Evolutionary conservation across 176 grass and related monocot genomes (phyloP), one percentile per base, ranked within the genome.

Genomic region (Aegilops longissima): DNA sequence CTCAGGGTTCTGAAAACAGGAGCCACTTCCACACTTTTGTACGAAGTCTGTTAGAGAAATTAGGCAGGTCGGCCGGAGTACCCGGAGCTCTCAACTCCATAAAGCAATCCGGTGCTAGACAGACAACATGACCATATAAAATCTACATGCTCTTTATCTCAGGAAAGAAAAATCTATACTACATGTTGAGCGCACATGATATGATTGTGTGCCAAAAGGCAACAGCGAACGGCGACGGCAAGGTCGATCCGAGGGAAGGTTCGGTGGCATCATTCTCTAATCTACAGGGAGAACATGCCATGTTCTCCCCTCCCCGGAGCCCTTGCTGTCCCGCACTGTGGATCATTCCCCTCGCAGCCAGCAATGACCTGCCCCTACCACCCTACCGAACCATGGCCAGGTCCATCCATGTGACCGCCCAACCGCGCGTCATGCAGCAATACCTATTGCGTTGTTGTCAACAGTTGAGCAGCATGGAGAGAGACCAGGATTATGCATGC

Each of bases 361-460:
- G 51, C 16, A 21, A 44, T 44, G 36, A 36, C 16, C 24, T 45
- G 39, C n/a, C 39, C 12, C 71, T 74, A 75, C 72, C 42, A 75
- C 31, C 8, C 66, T 8, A 62, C 8, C 62, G 9, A 69, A 30
- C 49, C 73, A 33, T 12, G 45, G 5, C 11, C 63, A 66, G 63
- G 38, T 49, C 25, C n/a, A 68, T n/a, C 67, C 81, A 83, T 83
- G 51, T 73, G 68, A 61, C 13, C 59, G 49, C 4, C n/a, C 31
- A 71, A 56, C 23, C 6, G 3, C 3, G 8, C 14, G 1, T 45
- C 25, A 51, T 7, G 63, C 65, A 52, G 42, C 27, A 35, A 64
- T 17, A 20, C 9, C 23, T 27, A 30, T 69, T 5, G 66, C 49
- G 11, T 39, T 69, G 18, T 45, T 73, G n/a, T 21, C 36, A 80